Evolutionary conservation across 768 basidiomycete genomes (phyloP).

Genomic region (Fistulinella prunicolor): DNA sequence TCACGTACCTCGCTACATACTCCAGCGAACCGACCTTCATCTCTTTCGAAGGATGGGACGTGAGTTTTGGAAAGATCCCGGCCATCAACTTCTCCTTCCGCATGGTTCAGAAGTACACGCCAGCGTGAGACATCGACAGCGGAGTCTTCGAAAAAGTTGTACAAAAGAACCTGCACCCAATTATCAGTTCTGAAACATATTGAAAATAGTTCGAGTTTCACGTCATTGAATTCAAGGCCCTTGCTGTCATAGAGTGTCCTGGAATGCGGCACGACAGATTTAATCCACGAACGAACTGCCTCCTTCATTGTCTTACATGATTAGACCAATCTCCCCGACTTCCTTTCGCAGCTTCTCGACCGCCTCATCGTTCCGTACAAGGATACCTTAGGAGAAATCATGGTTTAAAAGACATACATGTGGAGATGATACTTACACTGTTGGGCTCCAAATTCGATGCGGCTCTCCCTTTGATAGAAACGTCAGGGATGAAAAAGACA

Average conservation of each 20-base stretch:
- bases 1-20: slow-evolving; percentile 55
- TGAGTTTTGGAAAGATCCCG: slow-evolving; percentile 12
- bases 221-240: slow-evolving; percentile 27
- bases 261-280: neutral
- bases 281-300: neutral
- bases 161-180: slow-evolving; percentile 56
- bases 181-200: neutral
- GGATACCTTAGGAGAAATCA: slow-evolving; percentile 45
- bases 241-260: slow-evolving; percentile 36
- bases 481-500: slow-evolving; percentile 10
- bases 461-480: slow-evolving; percentile 36
- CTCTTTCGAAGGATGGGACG: slow-evolving; percentile 44
- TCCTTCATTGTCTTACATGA: slow-evolving; percentile 44
- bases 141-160: slow-evolving; percentile 75
- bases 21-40: slow-evolving; percentile 48
- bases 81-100: slow-evolving; percentile 23
- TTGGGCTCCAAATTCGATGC: slow-evolving; percentile 58
- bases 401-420: neutral
- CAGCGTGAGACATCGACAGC: slow-evolving; percentile 48
- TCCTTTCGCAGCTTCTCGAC: slow-evolving; percentile 44
- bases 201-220: neutral
- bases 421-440: slow-evolving; percentile 48
- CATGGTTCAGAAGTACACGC: slow-evolving; percentile 52
- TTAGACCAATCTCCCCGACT: slow-evolving; percentile 56
- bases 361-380: slow-evolving; percentile 62